Percentiles rank a stretch among this genome's conserved stretches.
Evolutionary conservation across 192 early-diverging fungal genomes (phyloP).

Genomic region (Diversispora eburnea): DNA sequence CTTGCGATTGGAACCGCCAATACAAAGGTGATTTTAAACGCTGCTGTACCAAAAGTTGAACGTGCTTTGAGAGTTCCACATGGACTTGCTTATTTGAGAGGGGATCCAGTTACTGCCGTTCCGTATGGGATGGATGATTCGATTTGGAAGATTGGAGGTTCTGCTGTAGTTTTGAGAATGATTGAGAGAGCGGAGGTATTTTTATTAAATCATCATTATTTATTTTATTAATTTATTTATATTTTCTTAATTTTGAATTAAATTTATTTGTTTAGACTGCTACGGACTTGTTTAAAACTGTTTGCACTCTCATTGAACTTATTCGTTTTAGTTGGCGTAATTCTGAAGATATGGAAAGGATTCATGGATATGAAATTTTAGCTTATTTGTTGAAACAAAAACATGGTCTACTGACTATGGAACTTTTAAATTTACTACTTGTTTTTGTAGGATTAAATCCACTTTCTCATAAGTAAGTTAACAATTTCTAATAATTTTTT

Average conservation of each 20-base stretch:
- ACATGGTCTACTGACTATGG: conserved; percentile 51
- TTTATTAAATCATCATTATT: not conserved
- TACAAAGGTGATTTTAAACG: conserved; percentile 42
- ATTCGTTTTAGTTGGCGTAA: conserved; percentile 66
- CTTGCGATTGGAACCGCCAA: conserved; percentile 26
- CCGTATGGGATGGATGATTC: conserved; percentile 61
- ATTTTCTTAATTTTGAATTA: not conserved
- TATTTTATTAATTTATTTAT: not conserved
- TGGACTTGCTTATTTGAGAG: conserved; percentile 46
- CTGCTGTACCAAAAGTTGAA: conserved; percentile 54
- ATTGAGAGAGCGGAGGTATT: conserved; percentile 58
- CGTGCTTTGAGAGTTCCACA: conserved; percentile 39
- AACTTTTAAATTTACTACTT: conserved; percentile 57
- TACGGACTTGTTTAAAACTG: conserved; percentile 46
- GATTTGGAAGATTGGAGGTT: conserved; percentile 71
- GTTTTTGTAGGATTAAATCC: conserved; percentile 60
- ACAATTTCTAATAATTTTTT: not conserved
- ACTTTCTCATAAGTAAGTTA: conserved; percentile 47
- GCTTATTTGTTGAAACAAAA: conserved; percentile 63
- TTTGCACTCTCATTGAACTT: conserved; percentile 55
- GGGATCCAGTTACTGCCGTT: conserved; percentile 52
- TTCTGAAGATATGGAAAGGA: conserved; percentile 68
- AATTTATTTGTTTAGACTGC: conserved; percentile 39
- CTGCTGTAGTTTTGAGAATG: conserved; percentile 57
- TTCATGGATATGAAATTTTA: conserved; percentile 64